Conservation (phyloP, 176 grass and related monocot species). For the Pontederia crassipes region DNA sequence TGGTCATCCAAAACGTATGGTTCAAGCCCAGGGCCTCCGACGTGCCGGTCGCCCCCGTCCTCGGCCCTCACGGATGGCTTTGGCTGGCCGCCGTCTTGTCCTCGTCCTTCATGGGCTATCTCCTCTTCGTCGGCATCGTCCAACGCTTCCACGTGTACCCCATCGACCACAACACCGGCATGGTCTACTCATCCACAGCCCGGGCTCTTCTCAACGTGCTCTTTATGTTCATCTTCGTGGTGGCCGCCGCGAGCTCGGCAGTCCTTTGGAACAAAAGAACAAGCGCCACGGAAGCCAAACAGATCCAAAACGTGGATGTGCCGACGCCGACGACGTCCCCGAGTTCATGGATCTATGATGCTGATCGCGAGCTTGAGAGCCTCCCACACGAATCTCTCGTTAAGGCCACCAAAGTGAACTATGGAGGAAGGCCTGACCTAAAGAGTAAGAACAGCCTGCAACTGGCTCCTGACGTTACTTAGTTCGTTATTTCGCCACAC, state of each 20-base stretch:
- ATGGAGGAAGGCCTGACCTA: slow-evolving; percentile 25
- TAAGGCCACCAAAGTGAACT: slow-evolving; percentile 40
- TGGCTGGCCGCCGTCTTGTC: slow-evolving; percentile 34
- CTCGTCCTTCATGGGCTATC: slow-evolving; percentile 30
- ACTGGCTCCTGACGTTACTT: not conserved
- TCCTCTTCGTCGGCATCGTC: slow-evolving; percentile 27
- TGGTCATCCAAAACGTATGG: slow-evolving; percentile 19
- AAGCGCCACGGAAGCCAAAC: slow-evolving; percentile 18
- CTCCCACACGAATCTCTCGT: slow-evolving; percentile 20
- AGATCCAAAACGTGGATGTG: slow-evolving; percentile 29
- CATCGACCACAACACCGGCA: slow-evolving; percentile 26
- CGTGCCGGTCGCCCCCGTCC: slow-evolving; percentile 22
- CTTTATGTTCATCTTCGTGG: slow-evolving; percentile 28
- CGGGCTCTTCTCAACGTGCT: slow-evolving; percentile 36
- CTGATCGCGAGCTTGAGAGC: slow-evolving; percentile 39
- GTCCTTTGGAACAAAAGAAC: slow-evolving; percentile 36
- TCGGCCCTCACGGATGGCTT: slow-evolving; percentile 40
- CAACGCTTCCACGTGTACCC: slow-evolving; percentile 38
- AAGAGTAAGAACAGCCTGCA: slow-evolving; percentile 21
- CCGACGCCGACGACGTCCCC: slow-evolving; percentile 29
- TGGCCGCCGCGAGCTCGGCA: slow-evolving; percentile 13
- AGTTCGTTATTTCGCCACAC: too few species aligned
- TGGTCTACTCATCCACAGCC: slow-evolving; percentile 23
- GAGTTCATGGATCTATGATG: slow-evolving; percentile 18
- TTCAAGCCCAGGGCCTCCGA: slow-evolving; percentile 39